These are phyloP conservation scores for Suillus americanus DNA, from an alignment of 768 basidiomycete species.

Conservation along the genomic window DNA sequence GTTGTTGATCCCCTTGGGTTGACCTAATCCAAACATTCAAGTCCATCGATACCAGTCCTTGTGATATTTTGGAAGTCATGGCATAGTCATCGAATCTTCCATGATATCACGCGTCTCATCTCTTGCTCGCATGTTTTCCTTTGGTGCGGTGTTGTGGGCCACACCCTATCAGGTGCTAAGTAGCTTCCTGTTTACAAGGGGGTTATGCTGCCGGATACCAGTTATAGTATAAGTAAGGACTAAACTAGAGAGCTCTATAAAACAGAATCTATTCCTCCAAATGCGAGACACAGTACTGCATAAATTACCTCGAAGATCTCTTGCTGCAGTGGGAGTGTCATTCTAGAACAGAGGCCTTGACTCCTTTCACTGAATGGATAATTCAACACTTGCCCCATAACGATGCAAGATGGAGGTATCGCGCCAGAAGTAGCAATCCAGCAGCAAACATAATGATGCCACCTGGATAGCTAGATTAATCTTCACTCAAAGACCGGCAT, in stretches of 20 bases:
- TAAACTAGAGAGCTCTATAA: background rate
- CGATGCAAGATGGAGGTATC: constrained; percentile 39
- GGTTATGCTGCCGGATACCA: background rate
- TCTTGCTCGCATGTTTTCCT: background rate
- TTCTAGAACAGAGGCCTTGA: background rate
- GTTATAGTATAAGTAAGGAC: background rate
- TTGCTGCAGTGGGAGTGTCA: background rate
- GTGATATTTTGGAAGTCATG: background rate
- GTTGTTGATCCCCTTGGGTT: background rate
- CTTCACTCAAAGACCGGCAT: background rate
- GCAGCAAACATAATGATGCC: constrained; percentile 42
- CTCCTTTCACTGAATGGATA: background rate
- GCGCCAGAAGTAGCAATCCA: constrained; percentile 38
- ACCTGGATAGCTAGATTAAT: constrained; percentile 24
- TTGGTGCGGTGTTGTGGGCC: background rate
- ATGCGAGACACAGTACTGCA: background rate
- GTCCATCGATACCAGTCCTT: background rate
- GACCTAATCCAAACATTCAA: background rate
- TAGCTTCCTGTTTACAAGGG: background rate
- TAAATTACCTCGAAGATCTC: background rate
- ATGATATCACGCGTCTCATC: background rate
- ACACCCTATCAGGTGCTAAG: background rate
- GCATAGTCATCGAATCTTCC: background rate
- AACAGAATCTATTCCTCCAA: no score
- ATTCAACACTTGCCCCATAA: constrained; percentile 42